Evolutionary conservation across 2,329 filamentous ascomycete genomes (phyloP).

Genomic region (Aspergillus spinulosporus): DNA sequence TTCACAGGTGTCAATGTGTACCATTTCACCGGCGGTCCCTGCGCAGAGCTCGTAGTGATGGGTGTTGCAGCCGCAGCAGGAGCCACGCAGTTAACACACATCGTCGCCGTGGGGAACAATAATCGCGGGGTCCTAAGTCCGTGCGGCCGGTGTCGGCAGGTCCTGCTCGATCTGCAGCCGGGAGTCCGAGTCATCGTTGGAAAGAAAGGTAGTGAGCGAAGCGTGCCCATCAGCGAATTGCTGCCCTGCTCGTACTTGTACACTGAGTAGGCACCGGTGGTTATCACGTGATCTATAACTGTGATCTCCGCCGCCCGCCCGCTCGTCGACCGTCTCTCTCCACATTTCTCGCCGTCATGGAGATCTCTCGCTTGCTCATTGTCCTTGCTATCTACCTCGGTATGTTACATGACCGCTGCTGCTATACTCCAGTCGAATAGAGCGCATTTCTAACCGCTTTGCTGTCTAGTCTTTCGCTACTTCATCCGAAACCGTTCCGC

Average conservation of each 20-base stretch:
- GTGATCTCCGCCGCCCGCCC: neutral
- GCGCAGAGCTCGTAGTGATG: constrained; percentile 32
- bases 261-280: neutral
- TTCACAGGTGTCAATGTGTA: constrained; percentile 31
- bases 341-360: constrained; percentile 12
- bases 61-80: constrained; percentile 29
- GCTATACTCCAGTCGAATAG: too few species aligned
- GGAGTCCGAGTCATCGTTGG: constrained; percentile 26
- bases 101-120: constrained; percentile 28
- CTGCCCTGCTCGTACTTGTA: constrained; percentile 15
- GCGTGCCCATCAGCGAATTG: constrained; percentile 8
- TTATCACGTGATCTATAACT: neutral
- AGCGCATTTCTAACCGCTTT: neutral
- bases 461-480: constrained; percentile 17
- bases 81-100: constrained; percentile 23
- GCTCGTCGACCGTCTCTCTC: neutral
- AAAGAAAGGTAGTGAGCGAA: constrained; percentile 1
- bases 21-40: constrained; percentile 32
- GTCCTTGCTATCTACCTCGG: constrained; percentile 19
- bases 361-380: constrained; percentile 17
- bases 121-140: constrained; percentile 26
- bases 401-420: neutral
- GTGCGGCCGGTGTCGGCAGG: constrained; percentile 32
- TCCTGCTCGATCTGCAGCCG: constrained; percentile 29
- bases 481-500: constrained; percentile 17